A percentile compares a stretch with the other conserved stretches of the same genome.
These are phyloP conservation scores for Chlamydomonas reinhardtii DNA, from an alignment of 163 green algal species.

Conservation along the genomic window DNA sequence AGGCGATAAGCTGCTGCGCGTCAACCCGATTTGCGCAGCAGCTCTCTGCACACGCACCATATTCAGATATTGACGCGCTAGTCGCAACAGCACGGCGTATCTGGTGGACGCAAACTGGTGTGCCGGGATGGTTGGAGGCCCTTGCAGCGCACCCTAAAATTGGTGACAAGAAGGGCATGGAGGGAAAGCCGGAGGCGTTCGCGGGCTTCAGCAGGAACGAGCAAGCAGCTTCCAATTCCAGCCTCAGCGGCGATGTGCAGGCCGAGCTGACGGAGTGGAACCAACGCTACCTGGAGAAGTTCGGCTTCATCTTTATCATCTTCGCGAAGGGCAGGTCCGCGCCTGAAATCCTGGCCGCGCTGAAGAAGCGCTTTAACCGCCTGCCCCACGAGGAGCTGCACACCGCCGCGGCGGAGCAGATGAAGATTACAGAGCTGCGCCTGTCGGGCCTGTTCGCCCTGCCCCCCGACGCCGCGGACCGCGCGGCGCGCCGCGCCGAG, in stretches of 20 bases:
- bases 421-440: conserved; percentile 96
- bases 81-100: conserved; percentile 57
- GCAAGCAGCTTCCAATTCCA: conserved; percentile 51
- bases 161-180: conserved; percentile 77
- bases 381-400: conserved; percentile 82
- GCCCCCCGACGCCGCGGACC: background rate
- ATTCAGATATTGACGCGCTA: conserved; percentile 54
- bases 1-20: conserved; percentile 61
- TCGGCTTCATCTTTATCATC: conserved; percentile 98
- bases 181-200: conserved; percentile 67
- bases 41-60: conserved; percentile 57
- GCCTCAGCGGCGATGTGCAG: conserved; percentile 46
- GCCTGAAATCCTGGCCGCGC: conserved; percentile 76
- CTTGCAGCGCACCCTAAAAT: conserved; percentile 93
- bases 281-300: conserved; percentile 85
- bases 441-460: conserved; percentile 73
- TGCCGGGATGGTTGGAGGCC: conserved; percentile 90
- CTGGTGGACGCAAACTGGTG: conserved; percentile 75
- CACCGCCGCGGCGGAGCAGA: conserved; percentile 83
- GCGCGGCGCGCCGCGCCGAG: conserved; percentile 61
- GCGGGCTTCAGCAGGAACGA: conserved; percentile 75
- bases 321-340: conserved; percentile 86
- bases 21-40: conserved; percentile 54
- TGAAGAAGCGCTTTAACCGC: conserved; percentile 76
- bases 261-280: conserved; percentile 85